Evolutionary conservation across 371 early-diverging fungal species (phyloP), one percentile per base, ranked within the genome.

Genomic region (Thermomucor indicae-seudaticae): DNA sequence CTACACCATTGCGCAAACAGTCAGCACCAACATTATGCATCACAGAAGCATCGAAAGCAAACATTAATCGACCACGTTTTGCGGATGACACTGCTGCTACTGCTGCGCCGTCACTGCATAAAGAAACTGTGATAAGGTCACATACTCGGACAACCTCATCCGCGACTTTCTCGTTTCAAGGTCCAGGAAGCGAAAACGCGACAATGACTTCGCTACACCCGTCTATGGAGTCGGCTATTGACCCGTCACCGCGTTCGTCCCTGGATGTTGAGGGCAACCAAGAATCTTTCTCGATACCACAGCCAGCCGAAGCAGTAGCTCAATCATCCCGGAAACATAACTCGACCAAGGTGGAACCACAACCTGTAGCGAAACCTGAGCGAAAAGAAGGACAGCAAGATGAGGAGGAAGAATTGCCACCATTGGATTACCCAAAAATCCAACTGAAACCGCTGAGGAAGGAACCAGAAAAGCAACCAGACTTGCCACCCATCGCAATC

Each of bases 191-290:
- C 16, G 58, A 57, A 28, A 42, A 51, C 25, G 51, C 58, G 22
- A 49, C 51, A 5, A 52, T 51, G 42, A 47, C 52, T 3, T 66
- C 64, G 12, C 51, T 70, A 1, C 62, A 72, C 48, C 72, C 69
- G 11, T 72, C 75, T 22, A 67, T 68, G 8, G 75, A 75, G 46
- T 72, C 75, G 19, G 58, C 60, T 10, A 58, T 70, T 43, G 75
- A 67, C 19, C 67, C 75, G 20, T 67, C 75, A 0, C 72, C 75
- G 8, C 61, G 60, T 24, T 67, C 67, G 3, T 70, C 70, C 3
- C 48, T 55, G 8, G 63, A 63, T 39, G 55, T 55, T 12, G 48
- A 47, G 19, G 53, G 48, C 12, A 46, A 56, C 20, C 54, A 62
- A 39, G 49, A 46, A 4, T 57, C 62, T 1, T 49, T 51, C 20